phyloP scores from a whole-genome alignment of 805 yeast species.

The Saccharomycopsis fibuligera region DNA sequence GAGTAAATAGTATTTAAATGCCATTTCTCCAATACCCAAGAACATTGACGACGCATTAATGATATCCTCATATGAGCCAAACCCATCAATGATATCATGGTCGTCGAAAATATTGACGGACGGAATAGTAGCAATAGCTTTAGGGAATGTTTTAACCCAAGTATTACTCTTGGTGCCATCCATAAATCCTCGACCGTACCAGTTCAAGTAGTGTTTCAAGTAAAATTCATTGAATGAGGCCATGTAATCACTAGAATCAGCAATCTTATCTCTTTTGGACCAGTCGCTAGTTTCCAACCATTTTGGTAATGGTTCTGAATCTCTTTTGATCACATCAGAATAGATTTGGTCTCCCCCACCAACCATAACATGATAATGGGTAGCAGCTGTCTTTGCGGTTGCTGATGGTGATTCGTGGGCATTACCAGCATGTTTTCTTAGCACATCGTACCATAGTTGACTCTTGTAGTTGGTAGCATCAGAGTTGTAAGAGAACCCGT shows the following conservation, averaged over 20 bases:
- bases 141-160: conserved; percentile 65
- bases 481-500: conserved; percentile 75
- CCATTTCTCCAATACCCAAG: conserved; percentile 62
- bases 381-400: conserved; percentile 32
- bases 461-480: conserved; percentile 63
- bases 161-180: conserved; percentile 59
- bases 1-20: conserved; percentile 80
- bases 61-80: conserved; percentile 79
- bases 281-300: conserved; percentile 57
- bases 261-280: conserved; percentile 38
- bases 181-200: conserved; percentile 93
- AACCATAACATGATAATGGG: conserved; percentile 83
- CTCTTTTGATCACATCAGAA: conserved; percentile 68
- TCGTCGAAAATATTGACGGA: conserved; percentile 84
- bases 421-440: conserved; percentile 48
- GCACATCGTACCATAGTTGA: conserved; percentile 80
- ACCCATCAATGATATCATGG: conserved; percentile 96
- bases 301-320: conserved; percentile 42
- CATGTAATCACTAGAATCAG: conserved; percentile 37
- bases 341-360: conserved; percentile 98
- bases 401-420: no score
- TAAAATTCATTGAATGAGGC: conserved; percentile 51
- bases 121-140: conserved; percentile 79
- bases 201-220: conserved; percentile 64
- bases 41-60: conserved; percentile 63